phyloP scores from a whole-genome alignment of 2,329 filamentous ascomycete genomes.

The Cercospora sesami region DNA sequence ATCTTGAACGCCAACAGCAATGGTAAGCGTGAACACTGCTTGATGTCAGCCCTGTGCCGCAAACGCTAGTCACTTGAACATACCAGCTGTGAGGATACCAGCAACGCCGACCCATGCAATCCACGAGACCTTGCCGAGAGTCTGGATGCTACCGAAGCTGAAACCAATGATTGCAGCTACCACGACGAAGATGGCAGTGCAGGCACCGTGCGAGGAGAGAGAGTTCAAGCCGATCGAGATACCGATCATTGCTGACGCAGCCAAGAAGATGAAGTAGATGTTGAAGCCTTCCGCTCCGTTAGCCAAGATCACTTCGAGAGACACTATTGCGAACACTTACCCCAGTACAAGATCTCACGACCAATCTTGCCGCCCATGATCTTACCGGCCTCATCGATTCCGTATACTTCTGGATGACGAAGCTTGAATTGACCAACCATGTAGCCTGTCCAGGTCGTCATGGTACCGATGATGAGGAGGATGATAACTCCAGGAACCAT shows the following conservation, averaged over 20 bases:
- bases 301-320: neutral
- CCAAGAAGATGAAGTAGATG: conserved; percentile 31
- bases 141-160: conserved; percentile 40
- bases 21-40: conserved; percentile 37
- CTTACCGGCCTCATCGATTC: conserved; percentile 58
- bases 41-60: neutral
- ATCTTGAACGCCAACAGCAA: conserved; percentile 39
- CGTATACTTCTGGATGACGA: conserved; percentile 56
- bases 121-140: conserved; percentile 39
- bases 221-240: conserved; percentile 34
- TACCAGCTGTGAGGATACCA: conserved; percentile 29
- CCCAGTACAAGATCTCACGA: conserved; percentile 48
- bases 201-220: conserved; percentile 35
- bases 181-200: conserved; percentile 46
- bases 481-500: conserved; percentile 53
- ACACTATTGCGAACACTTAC: neutral
- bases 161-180: conserved; percentile 46
- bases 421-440: conserved; percentile 57
- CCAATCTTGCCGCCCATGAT: conserved; percentile 57
- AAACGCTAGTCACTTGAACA: neutral
- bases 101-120: conserved; percentile 40
- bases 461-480: conserved; percentile 43
- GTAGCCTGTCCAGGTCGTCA: conserved; percentile 54
- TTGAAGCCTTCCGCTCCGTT: conserved; percentile 1
- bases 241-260: conserved; percentile 42